Evolutionary conservation across 108 stramenopile genomes (phyloP).

Genomic region (Cyclostephanos tholiformis): DNA sequence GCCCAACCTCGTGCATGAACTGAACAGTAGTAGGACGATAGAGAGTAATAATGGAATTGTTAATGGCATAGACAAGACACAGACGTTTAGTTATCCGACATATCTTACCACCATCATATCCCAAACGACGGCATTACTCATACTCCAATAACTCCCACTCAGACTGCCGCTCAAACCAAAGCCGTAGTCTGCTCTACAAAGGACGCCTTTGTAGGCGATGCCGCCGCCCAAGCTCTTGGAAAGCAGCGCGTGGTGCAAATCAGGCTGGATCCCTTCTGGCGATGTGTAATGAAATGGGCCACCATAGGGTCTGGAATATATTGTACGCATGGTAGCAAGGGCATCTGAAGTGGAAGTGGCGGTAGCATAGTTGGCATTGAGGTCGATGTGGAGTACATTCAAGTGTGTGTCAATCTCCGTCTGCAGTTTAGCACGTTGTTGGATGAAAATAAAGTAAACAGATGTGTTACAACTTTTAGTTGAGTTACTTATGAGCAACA

Average conservation of each 20-base stretch:
- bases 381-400: slow-evolving; percentile 1
- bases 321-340: not conserved
- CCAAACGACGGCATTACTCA: slow-evolving; percentile 5
- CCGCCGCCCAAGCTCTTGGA: not conserved
- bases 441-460: not conserved
- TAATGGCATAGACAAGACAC: not conserved
- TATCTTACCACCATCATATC: not conserved
- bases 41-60: not conserved
- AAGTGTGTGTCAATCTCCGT: slow-evolving; percentile 13
- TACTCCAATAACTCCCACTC: not conserved
- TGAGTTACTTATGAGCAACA: no score
- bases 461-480: no score
- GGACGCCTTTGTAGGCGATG: not conserved
- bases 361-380: slow-evolving; percentile 2
- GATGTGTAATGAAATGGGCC: slow-evolving; percentile 10
- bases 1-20: slow-evolving; percentile 8
- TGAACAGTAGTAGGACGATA: no score
- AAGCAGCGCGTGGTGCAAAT: slow-evolving; percentile 14
- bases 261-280: slow-evolving; percentile 2
- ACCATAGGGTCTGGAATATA: not conserved
- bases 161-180: not conserved
- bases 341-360: not conserved
- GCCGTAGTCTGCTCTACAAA: not conserved
- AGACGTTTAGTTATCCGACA: not conserved
- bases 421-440: no score